phyloP scores from a whole-genome alignment of 495 filamentous ascomycete species.

The Tuber brumale region DNA sequence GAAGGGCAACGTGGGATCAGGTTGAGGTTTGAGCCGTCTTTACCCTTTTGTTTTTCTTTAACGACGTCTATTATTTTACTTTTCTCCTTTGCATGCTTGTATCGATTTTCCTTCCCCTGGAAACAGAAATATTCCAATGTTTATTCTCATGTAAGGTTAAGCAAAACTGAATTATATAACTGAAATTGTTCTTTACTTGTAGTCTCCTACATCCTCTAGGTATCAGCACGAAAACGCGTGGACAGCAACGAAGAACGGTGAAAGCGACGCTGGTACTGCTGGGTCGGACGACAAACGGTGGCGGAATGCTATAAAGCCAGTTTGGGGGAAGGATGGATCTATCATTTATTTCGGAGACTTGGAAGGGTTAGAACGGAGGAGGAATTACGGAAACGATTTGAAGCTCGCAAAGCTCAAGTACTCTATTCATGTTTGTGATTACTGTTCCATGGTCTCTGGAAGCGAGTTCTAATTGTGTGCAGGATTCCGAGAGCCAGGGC shows the following conservation, averaged over 20 bases:
- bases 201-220: constrained; percentile 61
- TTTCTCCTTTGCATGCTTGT: constrained; percentile 24
- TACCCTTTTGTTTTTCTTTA: constrained; percentile 40
- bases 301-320: constrained; percentile 49
- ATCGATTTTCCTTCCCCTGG: constrained; percentile 37
- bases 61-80: constrained; percentile 36
- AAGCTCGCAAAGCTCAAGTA: constrained; percentile 34
- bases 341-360: constrained; percentile 54
- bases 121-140: constrained; percentile 33
- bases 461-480: constrained; percentile 22
- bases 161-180: constrained; percentile 42
- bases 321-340: constrained; percentile 68
- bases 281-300: constrained; percentile 46
- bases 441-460: constrained; percentile 2
- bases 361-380: constrained; percentile 31
- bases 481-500: constrained; percentile 38
- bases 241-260: constrained; percentile 17
- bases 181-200: constrained; percentile 49
- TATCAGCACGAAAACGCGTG: constrained; percentile 17
- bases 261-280: constrained; percentile 7
- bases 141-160: constrained; percentile 51
- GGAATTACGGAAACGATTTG: constrained; percentile 23
- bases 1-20: constrained; percentile 55
- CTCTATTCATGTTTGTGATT: constrained; percentile 27
- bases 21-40: constrained; percentile 65